These are phyloP conservation scores for Fusarium verrucosum DNA, from an alignment of 2,329 filamentous ascomycete genomes.

Conservation along the genomic window DNA sequence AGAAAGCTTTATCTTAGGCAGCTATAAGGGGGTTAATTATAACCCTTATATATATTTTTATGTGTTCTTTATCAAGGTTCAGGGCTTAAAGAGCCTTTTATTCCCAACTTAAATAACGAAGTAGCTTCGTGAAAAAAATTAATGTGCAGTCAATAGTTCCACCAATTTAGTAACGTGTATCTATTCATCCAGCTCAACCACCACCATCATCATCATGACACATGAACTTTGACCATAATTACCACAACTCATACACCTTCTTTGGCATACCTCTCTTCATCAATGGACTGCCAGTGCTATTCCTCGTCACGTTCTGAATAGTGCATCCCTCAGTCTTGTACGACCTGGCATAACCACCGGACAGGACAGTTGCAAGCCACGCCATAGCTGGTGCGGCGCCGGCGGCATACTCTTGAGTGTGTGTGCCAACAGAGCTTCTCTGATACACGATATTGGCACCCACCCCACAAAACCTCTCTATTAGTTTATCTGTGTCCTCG, in stretches of 20 bases:
- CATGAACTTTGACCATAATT: too few species aligned
- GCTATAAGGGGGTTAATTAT: too few species aligned
- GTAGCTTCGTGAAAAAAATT: too few species aligned
- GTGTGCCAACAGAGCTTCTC: conserved; percentile 32
- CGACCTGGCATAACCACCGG: conserved; percentile 21
- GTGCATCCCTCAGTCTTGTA: conserved; percentile 38
- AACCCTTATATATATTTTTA: too few species aligned
- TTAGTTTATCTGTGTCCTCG: conserved; percentile 25
- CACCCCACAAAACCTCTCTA: conserved; percentile 30
- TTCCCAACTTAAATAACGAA: too few species aligned
- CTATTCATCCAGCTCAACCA: too few species aligned
- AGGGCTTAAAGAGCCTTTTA: too few species aligned
- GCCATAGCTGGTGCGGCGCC: conserved; percentile 19
- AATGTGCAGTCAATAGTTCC: too few species aligned
- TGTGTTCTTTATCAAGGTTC: too few species aligned
- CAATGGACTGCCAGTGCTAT: conserved; percentile 13
- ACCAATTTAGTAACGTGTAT: too few species aligned
- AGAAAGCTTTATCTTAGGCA: too few species aligned
- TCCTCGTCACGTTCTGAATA: conserved; percentile 34
- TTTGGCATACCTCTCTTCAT: conserved; percentile 17
- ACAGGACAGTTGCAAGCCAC: conserved; percentile 29
- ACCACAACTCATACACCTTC: conserved; percentile 32
- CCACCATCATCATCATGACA: too few species aligned
- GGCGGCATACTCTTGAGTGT: conserved; percentile 16
- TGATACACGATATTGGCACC: conserved; percentile 41